Conservation (phyloP, 164 flowering plant species). For the Macadamia integrifolia region DNA sequence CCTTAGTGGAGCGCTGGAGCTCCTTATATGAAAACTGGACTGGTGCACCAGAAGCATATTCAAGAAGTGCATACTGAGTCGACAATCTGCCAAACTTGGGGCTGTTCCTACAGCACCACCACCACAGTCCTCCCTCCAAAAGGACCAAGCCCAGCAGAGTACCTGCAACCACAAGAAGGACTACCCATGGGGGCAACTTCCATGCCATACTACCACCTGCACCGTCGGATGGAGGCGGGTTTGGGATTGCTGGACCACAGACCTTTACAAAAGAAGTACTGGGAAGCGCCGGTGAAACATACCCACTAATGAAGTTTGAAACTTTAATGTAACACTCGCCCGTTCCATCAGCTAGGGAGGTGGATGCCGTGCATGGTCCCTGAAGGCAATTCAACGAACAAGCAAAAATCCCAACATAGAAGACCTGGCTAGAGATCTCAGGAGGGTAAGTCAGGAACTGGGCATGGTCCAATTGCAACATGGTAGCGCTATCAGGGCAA, state of each 20-base stretch:
- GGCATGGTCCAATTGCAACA: conserved; percentile 51
- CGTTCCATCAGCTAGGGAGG: conserved; percentile 61
- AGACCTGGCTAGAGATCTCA: conserved; percentile 35
- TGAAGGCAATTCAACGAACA: conserved; percentile 59
- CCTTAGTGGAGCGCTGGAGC: conserved; percentile 32
- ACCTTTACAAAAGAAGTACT: conserved; percentile 74
- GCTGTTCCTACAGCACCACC: conserved; percentile 26
- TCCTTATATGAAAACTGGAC: conserved; percentile 36
- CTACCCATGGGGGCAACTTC: conserved; percentile 13
- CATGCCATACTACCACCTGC: not conserved
- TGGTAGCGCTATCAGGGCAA: conserved; percentile 45
- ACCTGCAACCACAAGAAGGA: conserved; percentile 17
- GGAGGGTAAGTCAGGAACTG: conserved; percentile 59
- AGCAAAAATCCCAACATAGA: conserved; percentile 37
- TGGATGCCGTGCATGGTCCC: conserved; percentile 55
- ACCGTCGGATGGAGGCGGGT: conserved; percentile 12
- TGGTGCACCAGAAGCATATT: conserved; percentile 43
- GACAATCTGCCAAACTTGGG: conserved; percentile 24
- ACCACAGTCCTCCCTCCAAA: conserved; percentile 28
- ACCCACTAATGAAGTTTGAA: conserved; percentile 51
- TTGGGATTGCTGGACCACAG: conserved; percentile 44
- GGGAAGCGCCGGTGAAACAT: conserved; percentile 57
- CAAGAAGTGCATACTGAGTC: conserved; percentile 30
- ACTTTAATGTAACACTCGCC: conserved; percentile 58
- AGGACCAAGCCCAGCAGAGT: conserved; percentile 14